Base-by-base conservation (phyloP, 768 basidiomycete genomes). In the Sporobolomyces pararoseus region DNA sequence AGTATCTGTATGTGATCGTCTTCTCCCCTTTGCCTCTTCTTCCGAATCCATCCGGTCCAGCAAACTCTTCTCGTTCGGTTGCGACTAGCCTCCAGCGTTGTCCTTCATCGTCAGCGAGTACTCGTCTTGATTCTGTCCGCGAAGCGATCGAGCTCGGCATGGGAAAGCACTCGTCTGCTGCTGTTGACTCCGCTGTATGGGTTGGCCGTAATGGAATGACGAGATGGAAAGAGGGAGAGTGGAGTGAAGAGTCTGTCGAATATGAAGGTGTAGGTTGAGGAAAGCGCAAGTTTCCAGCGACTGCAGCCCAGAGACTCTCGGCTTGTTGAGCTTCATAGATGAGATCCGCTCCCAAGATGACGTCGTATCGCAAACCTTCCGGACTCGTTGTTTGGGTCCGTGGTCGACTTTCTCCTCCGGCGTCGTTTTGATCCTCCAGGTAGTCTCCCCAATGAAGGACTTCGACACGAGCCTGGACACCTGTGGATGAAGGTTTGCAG, bases 291-390 rank as follows among this genome's bases (percentile, higher is more conserved):
- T 85, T 80, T 42, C 76, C 79, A 75, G 83, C 82, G 27, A 87
- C 86, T 62, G 88, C 89, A 5, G 75, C 76, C 60, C 84, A 84
- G 75, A 91, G 88, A 87, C 86, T 89, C 14, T 77, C 66, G 4
- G 88, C 87, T 76, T 90, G 89, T 23, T 82, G 79, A 0, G 85
- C 84, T 69, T 89, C 84, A 78, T 91, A 91, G 13, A 91, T 82
- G 61, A 90, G 86, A 73, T 92, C 89, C 37, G 90, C 89, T 0
- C 86, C 90, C 46, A 92, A 80, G 37, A 92, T 83, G 29, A 89
- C 76, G 63, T 90, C 86, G 79, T 88, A 90, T 2, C 83, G 80
- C 37, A 63, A 49, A 23, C 79, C 77, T 37, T 80, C 68, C 0
- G 82, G 82, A 0, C 79, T 9, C 25, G 19, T 1, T 19, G 32